Base-by-base conservation (phyloP, 257 asterid species). In the Orobanche coerulescens region DNA sequence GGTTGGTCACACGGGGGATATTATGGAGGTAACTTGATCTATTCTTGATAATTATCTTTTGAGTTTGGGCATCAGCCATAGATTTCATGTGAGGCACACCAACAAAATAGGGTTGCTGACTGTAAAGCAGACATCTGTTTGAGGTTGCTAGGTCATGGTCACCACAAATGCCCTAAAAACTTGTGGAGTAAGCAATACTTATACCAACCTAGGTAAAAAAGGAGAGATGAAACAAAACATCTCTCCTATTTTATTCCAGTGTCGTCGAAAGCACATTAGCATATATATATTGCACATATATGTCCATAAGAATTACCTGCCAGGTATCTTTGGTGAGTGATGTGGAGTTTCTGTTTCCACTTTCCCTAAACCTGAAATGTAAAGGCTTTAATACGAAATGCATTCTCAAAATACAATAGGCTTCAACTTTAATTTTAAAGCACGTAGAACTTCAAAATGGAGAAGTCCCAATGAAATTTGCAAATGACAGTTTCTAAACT, bases 341-440 rank as follows among this genome's bases (percentile, higher is more conserved):
- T 72, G 74, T 28, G 95, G 94, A 65, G 93, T 81, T 75, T 80
- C 79, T 58, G 80, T 62, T 67, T 71, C 82, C 79, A 86, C 90
- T 75, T 84, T 78, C 53, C 97, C 94, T 73, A 90, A 72, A 76
- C 95, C 97, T 86, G 81, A 58, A 43, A 72, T 46, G 46, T 24
- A 66, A 46, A 57, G 20, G 67, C 56, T 20, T 47, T 28, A 47
- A 8, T 3, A 47, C 28, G 28, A 47, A 20, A 9, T 47, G 28
- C 28, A 47, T 47, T 23, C 14, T 62, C 68, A 54, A 59, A n/a
- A 56, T 34, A 72, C 28, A 22, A 28, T 40, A 49, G 39, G 55
- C 49, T 30, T 39, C 61, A 62, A 19, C 22, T 65, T 15, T 8
- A 47, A 25, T 37, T 39, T 36, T 31, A 40, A 57, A 30, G 63